These are phyloP conservation scores for Acanthamoeba triangularis DNA, from an alignment of 208 protist genomes.

Conservation along the genomic window DNA sequence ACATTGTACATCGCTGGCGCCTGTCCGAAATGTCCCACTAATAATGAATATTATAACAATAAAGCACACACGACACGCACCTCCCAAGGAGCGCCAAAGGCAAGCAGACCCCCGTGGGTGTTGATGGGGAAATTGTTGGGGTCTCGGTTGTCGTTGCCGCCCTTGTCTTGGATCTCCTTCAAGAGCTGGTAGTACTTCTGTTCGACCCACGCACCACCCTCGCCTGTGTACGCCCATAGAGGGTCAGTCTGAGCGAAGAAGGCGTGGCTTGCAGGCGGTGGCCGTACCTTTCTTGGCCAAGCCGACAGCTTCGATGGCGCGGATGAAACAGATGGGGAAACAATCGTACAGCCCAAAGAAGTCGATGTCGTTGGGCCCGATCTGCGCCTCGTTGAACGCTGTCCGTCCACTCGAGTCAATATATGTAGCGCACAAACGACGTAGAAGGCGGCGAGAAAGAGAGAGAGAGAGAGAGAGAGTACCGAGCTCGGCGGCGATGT, in stretches of 20 bases:
- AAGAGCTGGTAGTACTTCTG: slow-evolving; percentile 85
- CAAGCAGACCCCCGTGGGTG: slow-evolving; percentile 92
- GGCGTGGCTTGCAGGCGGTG: background rate
- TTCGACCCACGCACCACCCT: slow-evolving; percentile 90
- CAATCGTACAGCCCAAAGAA: slow-evolving; percentile 94
- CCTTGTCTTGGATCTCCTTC: slow-evolving; percentile 74
- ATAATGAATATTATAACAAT: background rate
- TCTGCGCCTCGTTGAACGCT: slow-evolving; percentile 89
- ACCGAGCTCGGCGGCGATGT: slow-evolving; percentile 84
- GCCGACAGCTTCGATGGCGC: slow-evolving; percentile 90
- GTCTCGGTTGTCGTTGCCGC: slow-evolving; percentile 77
- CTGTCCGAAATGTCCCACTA: background rate
- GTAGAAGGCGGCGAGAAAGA: background rate
- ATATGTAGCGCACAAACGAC: too few relatives aligned
- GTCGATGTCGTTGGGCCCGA: slow-evolving; percentile 88
- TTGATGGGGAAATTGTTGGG: slow-evolving; percentile 90
- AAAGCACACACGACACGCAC: slow-evolving; percentile 47
- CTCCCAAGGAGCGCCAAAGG: slow-evolving; percentile 93
- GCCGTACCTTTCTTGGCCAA: slow-evolving; percentile 85
- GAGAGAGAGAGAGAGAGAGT: background rate
- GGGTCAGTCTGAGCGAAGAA: too few relatives aligned
- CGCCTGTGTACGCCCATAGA: slow-evolving; percentile 15
- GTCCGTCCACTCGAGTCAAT: background rate
- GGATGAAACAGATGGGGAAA: slow-evolving; percentile 93
- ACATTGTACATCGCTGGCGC: slow-evolving; percentile 92